Conservation (phyloP, 2,329 filamentous ascomycete genomes). For the Diplocarpon mali region DNA sequence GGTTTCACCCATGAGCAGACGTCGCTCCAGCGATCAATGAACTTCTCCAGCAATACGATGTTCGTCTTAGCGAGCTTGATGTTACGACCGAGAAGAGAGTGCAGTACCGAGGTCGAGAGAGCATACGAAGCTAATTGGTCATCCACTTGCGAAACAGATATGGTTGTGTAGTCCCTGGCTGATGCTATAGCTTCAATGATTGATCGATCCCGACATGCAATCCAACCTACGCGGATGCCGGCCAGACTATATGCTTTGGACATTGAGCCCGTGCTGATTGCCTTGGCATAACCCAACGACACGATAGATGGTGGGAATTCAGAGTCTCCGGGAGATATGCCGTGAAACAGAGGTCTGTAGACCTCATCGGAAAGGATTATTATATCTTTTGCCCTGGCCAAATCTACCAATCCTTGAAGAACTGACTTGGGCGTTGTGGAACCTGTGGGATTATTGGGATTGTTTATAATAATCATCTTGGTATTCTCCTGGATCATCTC, state of each 20-base stretch:
- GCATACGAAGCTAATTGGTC: constrained; percentile 70
- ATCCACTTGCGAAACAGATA: constrained; percentile 74
- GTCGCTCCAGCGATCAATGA: constrained; percentile 52
- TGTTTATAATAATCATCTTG: constrained; percentile 61
- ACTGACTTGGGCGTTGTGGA: constrained; percentile 51
- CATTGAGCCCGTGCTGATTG: constrained; percentile 67
- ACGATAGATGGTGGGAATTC: constrained; percentile 57
- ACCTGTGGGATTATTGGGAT: constrained; percentile 77
- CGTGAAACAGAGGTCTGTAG: constrained; percentile 72
- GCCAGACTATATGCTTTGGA: constrained; percentile 79
- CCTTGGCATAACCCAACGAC: constrained; percentile 59
- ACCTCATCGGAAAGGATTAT: constrained; percentile 70
- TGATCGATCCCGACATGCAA: constrained; percentile 51
- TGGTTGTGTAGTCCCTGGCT: constrained; percentile 74
- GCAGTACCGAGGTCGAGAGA: constrained; percentile 52
- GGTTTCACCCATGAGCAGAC: constrained; percentile 63
- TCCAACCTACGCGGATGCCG: constrained; percentile 74
- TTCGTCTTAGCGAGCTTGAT: constrained; percentile 58
- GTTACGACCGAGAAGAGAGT: constrained; percentile 51
- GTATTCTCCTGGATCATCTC: constrained; percentile 55
- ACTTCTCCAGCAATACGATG: constrained; percentile 51
- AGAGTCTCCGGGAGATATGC: constrained; percentile 21
- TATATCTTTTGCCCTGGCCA: constrained; percentile 53
- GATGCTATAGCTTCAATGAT: constrained; percentile 53
- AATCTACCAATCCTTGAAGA: constrained; percentile 48